Base-by-base conservation (phyloP, 2,329 filamentous ascomycete genomes). In the Colletotrichum shisoi region DNA sequence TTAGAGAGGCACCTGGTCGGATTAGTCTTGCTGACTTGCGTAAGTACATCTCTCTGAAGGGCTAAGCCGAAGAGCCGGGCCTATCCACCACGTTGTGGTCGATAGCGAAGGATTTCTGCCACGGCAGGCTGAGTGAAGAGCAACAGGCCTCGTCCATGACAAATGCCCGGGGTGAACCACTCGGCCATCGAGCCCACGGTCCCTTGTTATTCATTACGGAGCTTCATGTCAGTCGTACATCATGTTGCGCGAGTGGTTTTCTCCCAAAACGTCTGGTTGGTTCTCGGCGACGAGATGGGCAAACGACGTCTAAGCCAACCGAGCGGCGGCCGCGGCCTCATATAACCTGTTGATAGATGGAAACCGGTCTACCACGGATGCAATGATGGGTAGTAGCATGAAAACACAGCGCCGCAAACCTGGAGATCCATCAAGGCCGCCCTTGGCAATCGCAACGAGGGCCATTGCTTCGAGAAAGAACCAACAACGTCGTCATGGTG, bases 401-500 rank as follows among this genome's bases (percentile, higher is more conserved):
- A 19, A 9, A 2, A 19, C 9, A 52, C 13, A 37, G 27, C 2
- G 48, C 27, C 15, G 4, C 31, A 27, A n/a, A 3, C 15, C 15
- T 21, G 19, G 54, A n/a, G 5, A 21, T 4, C 21, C 19, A n/a
- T 44, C 52, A 24, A 27, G 15, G 9, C 44, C 37, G 42, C 19
- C 34, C 31, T 21, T 12, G 34, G 48, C 21, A 21, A 53, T 54
- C 4, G 57, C 27, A 34, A 37, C 27, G 54, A 40, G 54, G 31
- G 31, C 31, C 31, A 31, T 31, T 37, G n/a, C 54, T 46, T 57
- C 54, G 27, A 37, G 54, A 34, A 57, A 21, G 17, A 45, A 57
- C 15, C 24, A 5, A 37, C 27, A 6, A 12, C 42, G 45, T 57
- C 52, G 54, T 52, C 58, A 63, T 53, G 58, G 44, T 27, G 54